These are phyloP conservation scores for Yueomyces sinensis DNA, from an alignment of 805 yeast species.

Conservation along the genomic window DNA sequence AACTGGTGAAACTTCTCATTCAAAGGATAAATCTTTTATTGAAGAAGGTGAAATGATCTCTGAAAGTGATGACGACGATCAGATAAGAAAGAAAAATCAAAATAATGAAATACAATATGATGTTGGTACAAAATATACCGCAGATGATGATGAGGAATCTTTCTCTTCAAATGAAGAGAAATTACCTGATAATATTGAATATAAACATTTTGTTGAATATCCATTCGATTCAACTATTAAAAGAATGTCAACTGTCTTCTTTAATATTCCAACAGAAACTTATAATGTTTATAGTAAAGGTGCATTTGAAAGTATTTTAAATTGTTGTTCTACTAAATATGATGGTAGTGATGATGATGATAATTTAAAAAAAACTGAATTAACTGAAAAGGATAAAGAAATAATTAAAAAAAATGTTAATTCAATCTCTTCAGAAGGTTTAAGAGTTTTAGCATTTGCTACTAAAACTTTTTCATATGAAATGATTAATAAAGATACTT, in stretches of 20 bases:
- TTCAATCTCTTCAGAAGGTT: constrained; percentile 64
- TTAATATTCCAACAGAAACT: constrained; percentile 42
- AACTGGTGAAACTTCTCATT: constrained; percentile 23
- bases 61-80: constrained; percentile 11
- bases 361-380: constrained; percentile 28
- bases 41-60: constrained; percentile 9
- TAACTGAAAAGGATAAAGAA: constrained; percentile 37
- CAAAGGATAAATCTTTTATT: background rate
- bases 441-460: constrained; percentile 78
- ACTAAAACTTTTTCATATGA: constrained; percentile 23
- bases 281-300: constrained; percentile 69
- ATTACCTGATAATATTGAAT: constrained; percentile 30
- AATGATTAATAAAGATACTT: constrained; percentile 21
- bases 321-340: constrained; percentile 45
- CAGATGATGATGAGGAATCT: constrained; percentile 26
- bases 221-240: constrained; percentile 81
- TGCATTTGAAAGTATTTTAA: constrained; percentile 67
- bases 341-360: no score
- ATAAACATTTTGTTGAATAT: constrained; percentile 50
- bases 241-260: constrained; percentile 69
- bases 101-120: constrained; percentile 32
- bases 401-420: constrained; percentile 44
- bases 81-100: background rate
- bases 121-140: background rate
- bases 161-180: constrained; percentile 50